phyloP scores from a whole-genome alignment of 768 basidiomycete species.

The Tulasnella sp. region DNA sequence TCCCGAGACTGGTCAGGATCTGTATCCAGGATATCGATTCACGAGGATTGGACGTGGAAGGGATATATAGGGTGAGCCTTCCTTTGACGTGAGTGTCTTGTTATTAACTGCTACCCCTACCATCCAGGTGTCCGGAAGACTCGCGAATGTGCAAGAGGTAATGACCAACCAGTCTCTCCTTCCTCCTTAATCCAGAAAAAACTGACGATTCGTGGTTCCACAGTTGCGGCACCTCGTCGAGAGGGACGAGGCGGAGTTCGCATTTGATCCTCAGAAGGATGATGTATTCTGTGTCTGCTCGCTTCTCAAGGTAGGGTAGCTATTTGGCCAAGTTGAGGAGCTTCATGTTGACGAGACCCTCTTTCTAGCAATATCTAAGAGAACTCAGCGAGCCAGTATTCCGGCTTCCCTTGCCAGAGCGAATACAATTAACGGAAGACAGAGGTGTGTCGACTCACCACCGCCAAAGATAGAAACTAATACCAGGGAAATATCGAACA shows the following conservation, averaged over 20 bases:
- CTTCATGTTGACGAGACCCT: background rate
- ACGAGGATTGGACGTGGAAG: conserved; percentile 71
- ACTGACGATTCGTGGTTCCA: background rate
- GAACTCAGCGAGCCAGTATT: conserved; percentile 90
- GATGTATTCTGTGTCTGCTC: conserved; percentile 83
- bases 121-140: conserved; percentile 71
- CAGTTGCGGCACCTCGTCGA: conserved; percentile 86
- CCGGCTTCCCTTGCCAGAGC: conserved; percentile 71
- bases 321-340: background rate
- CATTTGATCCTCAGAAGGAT: conserved; percentile 64
- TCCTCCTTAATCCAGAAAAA: background rate
- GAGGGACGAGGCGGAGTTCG: conserved; percentile 69
- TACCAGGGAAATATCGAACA: conserved; percentile 34
- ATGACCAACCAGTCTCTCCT: conserved; percentile 29
- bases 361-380: conserved; percentile 64
- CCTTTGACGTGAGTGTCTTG: background rate
- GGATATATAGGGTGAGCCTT: conserved; percentile 66
- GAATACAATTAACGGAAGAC: conserved; percentile 74
- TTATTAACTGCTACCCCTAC: background rate
- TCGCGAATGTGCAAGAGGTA: conserved; percentile 79
- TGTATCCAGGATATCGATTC: conserved; percentile 80
- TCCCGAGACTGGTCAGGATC: conserved; percentile 74
- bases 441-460: conserved; percentile 47
- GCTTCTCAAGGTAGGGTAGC: conserved; percentile 62
- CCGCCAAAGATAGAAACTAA: background rate